phyloP scores from a whole-genome alignment of 116 monocot species.

The Trichopus zeylanicus region DNA sequence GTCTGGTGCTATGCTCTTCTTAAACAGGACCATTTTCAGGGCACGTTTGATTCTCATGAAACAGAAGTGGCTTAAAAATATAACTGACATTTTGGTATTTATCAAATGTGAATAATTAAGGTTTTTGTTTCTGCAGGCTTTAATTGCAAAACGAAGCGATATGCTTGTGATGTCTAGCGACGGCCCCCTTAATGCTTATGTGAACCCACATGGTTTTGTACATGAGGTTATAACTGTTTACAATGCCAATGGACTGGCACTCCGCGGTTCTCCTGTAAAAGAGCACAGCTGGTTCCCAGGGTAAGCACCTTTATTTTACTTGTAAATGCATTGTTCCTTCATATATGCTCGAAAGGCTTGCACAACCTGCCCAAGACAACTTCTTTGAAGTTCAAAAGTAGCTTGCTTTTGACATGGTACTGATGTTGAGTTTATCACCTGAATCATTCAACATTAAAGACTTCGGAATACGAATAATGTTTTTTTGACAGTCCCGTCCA shows the following conservation, averaged over 20 bases:
- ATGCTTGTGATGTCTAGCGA: constrained; percentile 96
- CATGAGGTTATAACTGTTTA: constrained; percentile 81
- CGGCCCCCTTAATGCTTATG: constrained; percentile 95
- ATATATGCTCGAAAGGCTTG: too few relatives aligned
- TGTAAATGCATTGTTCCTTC: background rate
- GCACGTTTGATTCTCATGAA: too few relatives aligned
- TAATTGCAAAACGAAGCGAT: constrained; percentile 86
- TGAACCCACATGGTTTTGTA: constrained; percentile 76
- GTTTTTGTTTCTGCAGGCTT: constrained; percentile 28
- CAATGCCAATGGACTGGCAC: constrained; percentile 54
- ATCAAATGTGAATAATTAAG: background rate
- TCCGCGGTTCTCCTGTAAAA: constrained; percentile 44
- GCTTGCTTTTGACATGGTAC: too few relatives aligned
- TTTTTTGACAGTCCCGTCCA: too few relatives aligned
- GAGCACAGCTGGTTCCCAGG: constrained; percentile 98
- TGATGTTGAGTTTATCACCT: too few relatives aligned
- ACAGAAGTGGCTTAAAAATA: too few relatives aligned
- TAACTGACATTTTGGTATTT: too few relatives aligned
- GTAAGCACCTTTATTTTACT: constrained; percentile 35
- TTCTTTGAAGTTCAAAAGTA: too few relatives aligned
- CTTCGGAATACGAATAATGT: too few relatives aligned
- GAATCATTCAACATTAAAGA: too few relatives aligned
- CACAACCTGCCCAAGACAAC: too few relatives aligned
- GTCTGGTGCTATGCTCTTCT: background rate
- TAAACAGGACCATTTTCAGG: too few relatives aligned